These are phyloP conservation scores for Hortiboletus campestris DNA, from an alignment of 768 basidiomycete genomes.

Conservation along the genomic window DNA sequence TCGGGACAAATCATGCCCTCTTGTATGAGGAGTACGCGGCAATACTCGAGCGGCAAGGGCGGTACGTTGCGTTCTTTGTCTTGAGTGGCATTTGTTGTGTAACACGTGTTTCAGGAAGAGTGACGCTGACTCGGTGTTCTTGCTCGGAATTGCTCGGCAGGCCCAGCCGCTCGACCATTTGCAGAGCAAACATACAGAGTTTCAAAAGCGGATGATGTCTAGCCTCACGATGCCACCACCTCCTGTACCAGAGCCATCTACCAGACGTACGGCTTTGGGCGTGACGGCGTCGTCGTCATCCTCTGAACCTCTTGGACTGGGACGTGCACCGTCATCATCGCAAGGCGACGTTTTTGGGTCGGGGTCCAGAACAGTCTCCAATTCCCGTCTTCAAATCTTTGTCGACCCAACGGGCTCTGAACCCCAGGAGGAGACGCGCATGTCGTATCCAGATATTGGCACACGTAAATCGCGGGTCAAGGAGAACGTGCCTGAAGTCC, in stretches of 20 bases:
- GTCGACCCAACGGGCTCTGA: conserved; percentile 64
- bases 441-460: conserved; percentile 68
- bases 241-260: conserved; percentile 34
- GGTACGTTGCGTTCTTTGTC: conserved; percentile 50
- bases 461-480: conserved; percentile 77
- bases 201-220: conserved; percentile 89
- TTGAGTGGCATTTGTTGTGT: conserved; percentile 29
- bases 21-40: conserved; percentile 93
- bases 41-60: conserved; percentile 75
- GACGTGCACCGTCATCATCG: conserved; percentile 12
- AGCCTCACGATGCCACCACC: conserved; percentile 38
- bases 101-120: conserved; percentile 51
- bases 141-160: conserved; percentile 82
- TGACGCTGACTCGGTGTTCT: conserved; percentile 87
- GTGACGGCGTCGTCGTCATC: conserved; percentile 39
- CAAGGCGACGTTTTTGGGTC: conserved; percentile 32
- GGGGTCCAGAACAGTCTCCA: conserved; percentile 41
- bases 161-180: conserved; percentile 81
- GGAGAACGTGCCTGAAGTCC: conserved; percentile 71
- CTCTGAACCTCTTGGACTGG: conserved; percentile 25
- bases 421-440: conserved; percentile 42
- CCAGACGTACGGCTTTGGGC: conserved; percentile 46
- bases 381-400: conserved; percentile 65
- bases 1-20: conserved; percentile 76
- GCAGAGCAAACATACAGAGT: conserved; percentile 74